These are phyloP conservation scores for Aspergillus quadricinctus DNA, from an alignment of 2,329 filamentous ascomycete species.

Conservation along the genomic window DNA sequence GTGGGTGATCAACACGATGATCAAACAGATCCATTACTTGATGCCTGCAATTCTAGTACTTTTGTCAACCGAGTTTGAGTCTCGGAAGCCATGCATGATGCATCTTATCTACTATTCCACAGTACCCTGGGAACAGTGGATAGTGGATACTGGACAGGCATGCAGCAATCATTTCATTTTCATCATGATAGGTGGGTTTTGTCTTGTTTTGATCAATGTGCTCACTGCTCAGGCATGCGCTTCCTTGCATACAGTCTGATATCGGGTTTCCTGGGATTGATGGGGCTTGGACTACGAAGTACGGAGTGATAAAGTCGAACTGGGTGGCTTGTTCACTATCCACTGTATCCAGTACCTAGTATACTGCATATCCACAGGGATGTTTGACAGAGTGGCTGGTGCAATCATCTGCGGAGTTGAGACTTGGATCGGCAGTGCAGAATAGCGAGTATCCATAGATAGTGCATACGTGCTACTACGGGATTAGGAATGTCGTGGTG, in stretches of 20 bases:
- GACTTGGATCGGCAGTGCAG: neutral
- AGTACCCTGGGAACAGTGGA: no score
- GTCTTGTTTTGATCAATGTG: neutral
- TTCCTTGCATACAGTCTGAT: neutral
- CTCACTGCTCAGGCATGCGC: neutral
- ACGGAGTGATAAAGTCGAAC: neutral
- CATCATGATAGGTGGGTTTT: neutral
- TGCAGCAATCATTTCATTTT: neutral
- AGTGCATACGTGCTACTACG: neutral
- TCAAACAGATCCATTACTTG: neutral
- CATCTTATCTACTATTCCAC: neutral
- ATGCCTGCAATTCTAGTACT: neutral
- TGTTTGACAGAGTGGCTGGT: neutral
- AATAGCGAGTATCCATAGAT: neutral
- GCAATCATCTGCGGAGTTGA: neutral
- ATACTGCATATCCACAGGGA: neutral
- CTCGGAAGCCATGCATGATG: neutral
- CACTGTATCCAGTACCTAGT: no score
- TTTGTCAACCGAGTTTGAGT: neutral
- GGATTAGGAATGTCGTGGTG: constrained; percentile 1
- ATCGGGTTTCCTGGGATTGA: neutral
- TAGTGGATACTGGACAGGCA: neutral
- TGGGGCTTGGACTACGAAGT: neutral
- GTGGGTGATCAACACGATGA: neutral
- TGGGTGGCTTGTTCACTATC: neutral